Evolutionary conservation across 2,329 filamentous ascomycete genomes (phyloP), one percentile per base, ranked within the genome.

Genomic region (Saccharata proteae): DNA sequence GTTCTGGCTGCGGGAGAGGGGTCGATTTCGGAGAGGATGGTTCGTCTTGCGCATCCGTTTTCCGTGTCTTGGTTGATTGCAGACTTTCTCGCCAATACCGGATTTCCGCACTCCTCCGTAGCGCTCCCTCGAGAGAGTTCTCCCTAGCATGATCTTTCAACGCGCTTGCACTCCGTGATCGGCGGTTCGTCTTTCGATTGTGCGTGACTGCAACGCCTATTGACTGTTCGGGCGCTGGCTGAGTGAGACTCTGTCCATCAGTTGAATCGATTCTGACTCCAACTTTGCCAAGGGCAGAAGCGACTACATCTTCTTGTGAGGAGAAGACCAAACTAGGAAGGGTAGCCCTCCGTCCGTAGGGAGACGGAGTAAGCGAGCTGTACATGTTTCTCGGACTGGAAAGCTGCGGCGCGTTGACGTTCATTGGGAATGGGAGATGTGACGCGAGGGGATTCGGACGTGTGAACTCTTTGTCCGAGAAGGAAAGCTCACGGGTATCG

Each of bases 361-460:
- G 40, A 5, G 42, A 42, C 12, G 43, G 36, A 10, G 47, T 44
- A 30, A 55, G 54, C 14, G 41, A 48, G 26, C 54, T 41, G 30
- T 55, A 55, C 15, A 16, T 35, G 27, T 26, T 35, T 28, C 18
- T 48, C 22, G 52, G 51, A 35, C 49, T 55, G 6, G 42, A 37
- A 29, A 46, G 42, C 32, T 51, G 47, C 12, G 54, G 52, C 6
- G 52, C 52, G 33, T 57, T 57, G 25, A 57, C 51, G 26, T 57
- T 57, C 54, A 57, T 57, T 2, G 54, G 54, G 30, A 54, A 57
- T 1, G 54, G 54, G 6, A 57, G 44, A 25, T 54, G 51, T 26
- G 47, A 45, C 16, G 47, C 49, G 8, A 54, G 38, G 6, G 53
- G 52, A 35, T n/a, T 55, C 51, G 34, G 54, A 42, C 19, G 51